A percentile compares a stretch with the other conserved stretches of the same genome.
These are phyloP conservation scores for Neoarthrinium moseri DNA, from an alignment of 2,329 filamentous ascomycete species.

Conservation along the genomic window DNA sequence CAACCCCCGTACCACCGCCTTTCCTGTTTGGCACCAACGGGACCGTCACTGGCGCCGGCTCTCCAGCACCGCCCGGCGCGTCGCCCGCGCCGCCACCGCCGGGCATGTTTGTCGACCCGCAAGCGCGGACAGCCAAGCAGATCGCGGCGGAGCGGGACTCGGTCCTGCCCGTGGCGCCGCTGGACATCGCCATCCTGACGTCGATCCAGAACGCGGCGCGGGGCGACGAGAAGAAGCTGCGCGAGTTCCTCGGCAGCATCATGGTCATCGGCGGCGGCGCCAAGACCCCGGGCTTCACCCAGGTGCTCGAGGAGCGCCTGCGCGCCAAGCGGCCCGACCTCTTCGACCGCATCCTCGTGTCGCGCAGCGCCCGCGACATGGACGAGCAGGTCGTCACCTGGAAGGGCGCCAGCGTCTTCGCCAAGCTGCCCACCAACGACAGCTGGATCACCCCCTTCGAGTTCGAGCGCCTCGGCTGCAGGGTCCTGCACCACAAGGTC, in stretches of 20 bases:
- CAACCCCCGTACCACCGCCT: constrained; percentile 62
- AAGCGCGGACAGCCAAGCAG: constrained; percentile 47
- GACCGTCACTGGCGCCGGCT: constrained; percentile 42
- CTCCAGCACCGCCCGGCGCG: constrained; percentile 51
- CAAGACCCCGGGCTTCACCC: constrained; percentile 76
- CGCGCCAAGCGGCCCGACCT: constrained; percentile 64
- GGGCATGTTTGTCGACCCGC: constrained; percentile 50
- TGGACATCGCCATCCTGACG: constrained; percentile 87
- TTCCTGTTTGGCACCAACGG: constrained; percentile 56
- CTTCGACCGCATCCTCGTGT: constrained; percentile 60
- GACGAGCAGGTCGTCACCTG: constrained; percentile 96
- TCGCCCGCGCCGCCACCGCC: constrained; percentile 40
- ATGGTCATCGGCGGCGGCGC: constrained; percentile 87
- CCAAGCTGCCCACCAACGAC: constrained; percentile 87
- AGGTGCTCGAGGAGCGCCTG: constrained; percentile 80
- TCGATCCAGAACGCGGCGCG: constrained; percentile 85
- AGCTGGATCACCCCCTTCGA: constrained; percentile 89
- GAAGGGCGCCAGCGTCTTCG: constrained; percentile 98
- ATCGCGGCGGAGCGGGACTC: constrained; percentile 72
- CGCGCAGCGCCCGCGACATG: constrained; percentile 80
- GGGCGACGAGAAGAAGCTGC: constrained; percentile 88
- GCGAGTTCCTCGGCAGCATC: constrained; percentile 85
- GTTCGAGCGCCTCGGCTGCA: constrained; percentile 80
- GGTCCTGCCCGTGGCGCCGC: constrained; percentile 76
- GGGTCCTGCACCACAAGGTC: constrained; percentile 82